These are phyloP conservation scores for Sesbania bispinosa DNA, from an alignment of 306 rosid genomes.

Conservation along the genomic window DNA sequence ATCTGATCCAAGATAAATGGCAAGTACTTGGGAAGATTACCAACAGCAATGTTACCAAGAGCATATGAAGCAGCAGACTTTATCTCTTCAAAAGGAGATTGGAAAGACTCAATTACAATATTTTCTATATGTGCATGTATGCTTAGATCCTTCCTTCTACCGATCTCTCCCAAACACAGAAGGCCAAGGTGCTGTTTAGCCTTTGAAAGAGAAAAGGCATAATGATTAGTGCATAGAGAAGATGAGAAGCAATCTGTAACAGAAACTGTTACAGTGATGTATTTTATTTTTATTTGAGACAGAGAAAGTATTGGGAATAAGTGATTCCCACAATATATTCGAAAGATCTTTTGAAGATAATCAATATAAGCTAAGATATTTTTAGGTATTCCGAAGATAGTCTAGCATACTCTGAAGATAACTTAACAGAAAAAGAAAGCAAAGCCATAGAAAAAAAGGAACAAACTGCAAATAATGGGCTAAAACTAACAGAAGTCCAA, in stretches of 20 bases:
- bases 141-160: constrained; percentile 95
- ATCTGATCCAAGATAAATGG: constrained; percentile 98
- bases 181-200: constrained; percentile 98
- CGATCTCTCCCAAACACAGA: constrained; percentile 95
- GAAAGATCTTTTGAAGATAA: not conserved
- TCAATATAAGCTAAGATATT: not conserved
- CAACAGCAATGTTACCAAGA: constrained; percentile 98
- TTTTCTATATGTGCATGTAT: constrained; percentile 82
- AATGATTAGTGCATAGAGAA: constrained; percentile 5
- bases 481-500: not conserved
- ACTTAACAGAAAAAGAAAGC: not conserved
- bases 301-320: too few relatives aligned
- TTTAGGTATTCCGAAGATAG: too few relatives aligned
- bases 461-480: not conserved
- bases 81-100: constrained; percentile 98
- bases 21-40: constrained; percentile 91
- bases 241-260: not conserved
- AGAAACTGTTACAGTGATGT: not conserved
- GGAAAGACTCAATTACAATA: constrained; percentile 95
- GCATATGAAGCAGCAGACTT: constrained; percentile 99
- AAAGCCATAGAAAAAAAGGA: not conserved
- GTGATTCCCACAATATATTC: not conserved
- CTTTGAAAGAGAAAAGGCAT: constrained; percentile 35
- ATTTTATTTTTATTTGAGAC: not conserved
- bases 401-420: not conserved